These are phyloP conservation scores for Leccinum imitatum DNA, from an alignment of 768 basidiomycete species.

Conservation along the genomic window DNA sequence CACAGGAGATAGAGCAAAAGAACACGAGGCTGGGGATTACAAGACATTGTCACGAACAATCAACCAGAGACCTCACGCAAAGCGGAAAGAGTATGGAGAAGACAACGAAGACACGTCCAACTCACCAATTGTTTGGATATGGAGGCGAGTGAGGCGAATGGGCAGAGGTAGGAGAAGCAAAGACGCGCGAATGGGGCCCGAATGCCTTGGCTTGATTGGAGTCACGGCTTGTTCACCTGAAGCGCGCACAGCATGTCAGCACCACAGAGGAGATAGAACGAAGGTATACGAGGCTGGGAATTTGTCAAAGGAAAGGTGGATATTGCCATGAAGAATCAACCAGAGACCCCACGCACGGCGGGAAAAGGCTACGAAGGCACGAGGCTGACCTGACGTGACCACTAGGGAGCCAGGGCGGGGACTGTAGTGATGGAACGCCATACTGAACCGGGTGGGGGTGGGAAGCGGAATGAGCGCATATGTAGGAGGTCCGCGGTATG, in stretches of 20 bases:
- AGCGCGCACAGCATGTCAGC: constrained; percentile 8
- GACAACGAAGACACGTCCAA: too few species aligned
- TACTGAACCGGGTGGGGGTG: too few species aligned
- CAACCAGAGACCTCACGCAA: too few species aligned
- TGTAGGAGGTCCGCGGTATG: too few species aligned
- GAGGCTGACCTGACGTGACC: constrained; percentile 6
- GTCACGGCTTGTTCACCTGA: constrained; percentile 8
- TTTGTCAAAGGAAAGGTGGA: not conserved
- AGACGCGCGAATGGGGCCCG: constrained; percentile 5
- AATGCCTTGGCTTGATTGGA: constrained; percentile 5
- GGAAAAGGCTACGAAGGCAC: constrained; percentile 1
- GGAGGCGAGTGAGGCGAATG: constrained; percentile 4
- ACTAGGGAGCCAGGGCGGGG: constrained; percentile 18
- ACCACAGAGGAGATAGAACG: not conserved
- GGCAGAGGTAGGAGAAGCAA: constrained; percentile 1
- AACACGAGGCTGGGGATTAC: too few species aligned
- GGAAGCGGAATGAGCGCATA: too few species aligned
- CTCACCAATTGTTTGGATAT: not conserved
- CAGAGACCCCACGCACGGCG: not conserved
- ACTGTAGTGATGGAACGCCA: not conserved
- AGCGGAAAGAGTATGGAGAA: too few species aligned
- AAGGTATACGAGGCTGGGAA: not conserved
- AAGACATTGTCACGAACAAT: too few species aligned
- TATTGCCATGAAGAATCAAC: constrained; percentile 4
- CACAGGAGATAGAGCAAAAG: too few species aligned